Percentiles rank a stretch among this genome's conserved stretches.
These are phyloP conservation scores for Physcomitrium patens DNA, from an alignment of 225 moss, liverwort and hornwort species.

Conservation along the genomic window DNA sequence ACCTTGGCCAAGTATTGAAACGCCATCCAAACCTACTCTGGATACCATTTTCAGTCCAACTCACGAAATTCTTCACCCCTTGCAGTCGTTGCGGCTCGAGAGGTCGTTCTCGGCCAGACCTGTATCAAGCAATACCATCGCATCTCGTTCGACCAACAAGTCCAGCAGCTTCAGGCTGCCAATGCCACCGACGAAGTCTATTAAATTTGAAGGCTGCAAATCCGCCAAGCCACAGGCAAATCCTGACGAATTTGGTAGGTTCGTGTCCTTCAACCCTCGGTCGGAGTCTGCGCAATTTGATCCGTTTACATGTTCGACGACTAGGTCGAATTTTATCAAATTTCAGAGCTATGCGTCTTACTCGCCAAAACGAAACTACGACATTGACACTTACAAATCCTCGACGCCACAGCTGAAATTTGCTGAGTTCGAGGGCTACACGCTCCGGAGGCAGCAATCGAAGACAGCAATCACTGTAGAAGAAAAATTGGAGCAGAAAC, in stretches of 20 bases:
- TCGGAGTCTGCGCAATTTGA: neutral
- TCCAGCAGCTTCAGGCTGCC: conserved; percentile 25
- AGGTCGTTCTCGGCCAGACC: conserved; percentile 21
- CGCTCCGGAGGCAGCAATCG: neutral
- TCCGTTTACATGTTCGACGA: no score
- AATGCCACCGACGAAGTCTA: neutral
- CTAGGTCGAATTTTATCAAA: neutral
- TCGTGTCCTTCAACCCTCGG: conserved; percentile 7
- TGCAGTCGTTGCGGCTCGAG: conserved; percentile 46
- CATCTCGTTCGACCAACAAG: conserved; percentile 13
- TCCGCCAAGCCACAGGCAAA: neutral
- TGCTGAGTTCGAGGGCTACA: neutral
- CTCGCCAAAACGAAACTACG: neutral
- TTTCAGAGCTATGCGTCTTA: conserved; percentile 11
- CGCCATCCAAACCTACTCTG: conserved; percentile 24
- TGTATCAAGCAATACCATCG: neutral
- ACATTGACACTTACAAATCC: neutral
- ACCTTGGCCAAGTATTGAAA: conserved; percentile 12
- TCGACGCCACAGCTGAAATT: neutral
- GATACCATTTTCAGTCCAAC: conserved; percentile 55
- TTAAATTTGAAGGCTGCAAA: neutral
- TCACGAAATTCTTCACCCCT: conserved; percentile 55
- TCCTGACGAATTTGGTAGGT: conserved; percentile 21
- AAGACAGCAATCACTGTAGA: neutral
- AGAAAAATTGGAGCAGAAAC: conserved; percentile 37